Conservation (phyloP, 2,329 filamentous ascomycete genomes). For the Tolypocladium ovalisporum region DNA sequence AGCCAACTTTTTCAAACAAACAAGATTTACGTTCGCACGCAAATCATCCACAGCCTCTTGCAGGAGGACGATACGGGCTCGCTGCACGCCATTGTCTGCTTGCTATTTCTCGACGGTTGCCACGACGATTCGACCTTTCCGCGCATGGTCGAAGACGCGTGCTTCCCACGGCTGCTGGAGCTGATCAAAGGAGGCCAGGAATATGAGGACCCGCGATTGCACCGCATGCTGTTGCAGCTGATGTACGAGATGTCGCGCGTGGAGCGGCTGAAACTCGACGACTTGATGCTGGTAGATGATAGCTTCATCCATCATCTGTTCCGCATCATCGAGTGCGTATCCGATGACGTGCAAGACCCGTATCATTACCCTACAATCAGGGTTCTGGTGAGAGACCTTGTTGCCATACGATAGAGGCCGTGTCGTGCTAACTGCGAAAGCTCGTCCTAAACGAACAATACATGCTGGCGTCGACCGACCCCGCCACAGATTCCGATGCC, state of each 20-base stretch:
- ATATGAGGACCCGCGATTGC: constrained; percentile 58
- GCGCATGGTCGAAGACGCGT: constrained; percentile 77
- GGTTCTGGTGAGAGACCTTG: constrained; percentile 56
- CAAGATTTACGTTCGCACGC: constrained; percentile 77
- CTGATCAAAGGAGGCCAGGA: constrained; percentile 59
- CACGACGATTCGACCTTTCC: constrained; percentile 68
- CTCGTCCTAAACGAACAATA: constrained; percentile 97
- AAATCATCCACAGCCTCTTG: constrained; percentile 78
- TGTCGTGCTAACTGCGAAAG: constrained; percentile 31
- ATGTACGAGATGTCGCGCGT: constrained; percentile 96
- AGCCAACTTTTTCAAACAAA: constrained; percentile 66
- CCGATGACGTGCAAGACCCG: constrained; percentile 78
- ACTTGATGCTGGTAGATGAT: constrained; percentile 69
- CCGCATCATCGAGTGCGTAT: constrained; percentile 75
- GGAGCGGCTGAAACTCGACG: constrained; percentile 65
- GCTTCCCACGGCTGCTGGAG: constrained; percentile 74
- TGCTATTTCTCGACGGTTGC: constrained; percentile 80
- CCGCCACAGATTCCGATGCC: constrained; percentile 25
- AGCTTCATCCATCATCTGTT: constrained; percentile 77
- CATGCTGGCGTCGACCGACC: constrained; percentile 64
- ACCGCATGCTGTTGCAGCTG: constrained; percentile 74
- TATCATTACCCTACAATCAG: constrained; percentile 95
- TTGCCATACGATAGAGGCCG: background rate
- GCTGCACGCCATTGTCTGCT: constrained; percentile 73
- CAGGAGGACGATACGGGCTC: constrained; percentile 76